Evolutionary conservation across 495 filamentous ascomycete genomes (phyloP).

Genomic region (Halenospora varia): DNA sequence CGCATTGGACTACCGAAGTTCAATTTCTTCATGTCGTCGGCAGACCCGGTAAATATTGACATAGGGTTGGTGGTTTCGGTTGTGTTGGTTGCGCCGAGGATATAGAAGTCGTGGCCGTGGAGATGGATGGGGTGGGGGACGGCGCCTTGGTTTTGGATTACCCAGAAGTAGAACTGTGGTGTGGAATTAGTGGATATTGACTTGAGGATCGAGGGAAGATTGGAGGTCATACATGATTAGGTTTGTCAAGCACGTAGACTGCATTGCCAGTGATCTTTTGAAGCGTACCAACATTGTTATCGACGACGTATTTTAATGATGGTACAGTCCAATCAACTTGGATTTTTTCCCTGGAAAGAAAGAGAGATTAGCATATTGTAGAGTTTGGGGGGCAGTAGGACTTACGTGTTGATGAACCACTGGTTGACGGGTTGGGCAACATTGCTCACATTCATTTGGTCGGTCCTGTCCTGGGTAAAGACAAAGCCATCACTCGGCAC

Average conservation of each 20-base stretch:
- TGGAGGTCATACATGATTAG: not conserved
- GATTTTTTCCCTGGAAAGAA: constrained; percentile 15
- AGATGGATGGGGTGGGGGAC: constrained; percentile 57
- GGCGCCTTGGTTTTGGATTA: not conserved
- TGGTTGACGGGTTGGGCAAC: not conserved
- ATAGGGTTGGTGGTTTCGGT: not conserved
- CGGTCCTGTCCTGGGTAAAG: constrained; percentile 26
- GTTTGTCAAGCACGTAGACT: not conserved
- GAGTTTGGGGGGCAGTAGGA: not conserved
- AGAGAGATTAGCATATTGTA: not conserved
- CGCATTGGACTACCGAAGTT: constrained; percentile 46
- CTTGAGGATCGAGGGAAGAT: not conserved
- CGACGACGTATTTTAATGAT: constrained; percentile 29
- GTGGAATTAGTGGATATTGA: not conserved
- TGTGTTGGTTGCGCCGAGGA: constrained; percentile 39
- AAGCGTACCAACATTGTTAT: not conserved
- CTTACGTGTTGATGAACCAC: constrained; percentile 25
- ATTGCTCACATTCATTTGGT: constrained; percentile 44
- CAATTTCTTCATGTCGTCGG: constrained; percentile 23
- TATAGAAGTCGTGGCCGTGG: constrained; percentile 55
- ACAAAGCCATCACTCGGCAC: not conserved
- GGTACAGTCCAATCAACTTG: constrained; percentile 39
- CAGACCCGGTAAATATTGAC: constrained; percentile 4
- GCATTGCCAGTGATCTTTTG: too few relatives aligned
- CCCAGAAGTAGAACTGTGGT: not conserved